Evolutionary conservation across 2,329 filamentous ascomycete species (phyloP), one percentile per base, ranked within the genome.

Genomic region (Fusarium irregulare): DNA sequence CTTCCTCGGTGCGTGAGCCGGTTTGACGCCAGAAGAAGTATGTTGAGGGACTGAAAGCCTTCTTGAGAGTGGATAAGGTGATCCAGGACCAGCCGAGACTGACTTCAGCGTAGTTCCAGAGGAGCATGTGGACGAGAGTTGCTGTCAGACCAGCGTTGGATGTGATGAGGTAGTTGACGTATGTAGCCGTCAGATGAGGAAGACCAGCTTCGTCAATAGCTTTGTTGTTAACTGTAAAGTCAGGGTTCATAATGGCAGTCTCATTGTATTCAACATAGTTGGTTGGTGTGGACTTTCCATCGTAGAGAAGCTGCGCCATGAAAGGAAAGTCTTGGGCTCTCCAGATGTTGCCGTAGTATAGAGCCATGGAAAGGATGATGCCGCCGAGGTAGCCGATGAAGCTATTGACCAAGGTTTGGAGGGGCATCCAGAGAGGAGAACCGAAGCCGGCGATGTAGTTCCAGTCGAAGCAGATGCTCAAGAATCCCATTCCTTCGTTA

Each of bases 341-440:
- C 68, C 68, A 70, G 5, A 46, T n/a, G 11, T 70, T 70, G 6
- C 66, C 18, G 16, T 70, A 70, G 40, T 70, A 70, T 9, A 70
- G 56, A 1, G 76, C 78, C 49, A 78, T 73, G 37, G 79, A 82
- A 3, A 83, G 61, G 3, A 77, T 48, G 25, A 82, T 77, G 56
- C 80, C 80, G 1, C 75, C 65, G 1, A 80, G 7, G 54, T 80
- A 80, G 3, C 83, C 82, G 41, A 82, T 75, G 21, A 78, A 70
- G 4, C 73, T 76, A 74, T 83, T 85, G 30, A 78, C 71, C 7
- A 80, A 68, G 1, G 79, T 82, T 23, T 79, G 70, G 1, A 82
- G 72, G 0, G 81, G 82, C 53, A 78, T 73, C 72, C 77, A 82
- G 10, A 84, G 72, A 0, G 80, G 79, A 7, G 72, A 74, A 2